Evolutionary conservation across 2,329 filamentous ascomycete species (phyloP), one percentile per base, ranked within the genome.

Genomic region (Diplodia intermedia): DNA sequence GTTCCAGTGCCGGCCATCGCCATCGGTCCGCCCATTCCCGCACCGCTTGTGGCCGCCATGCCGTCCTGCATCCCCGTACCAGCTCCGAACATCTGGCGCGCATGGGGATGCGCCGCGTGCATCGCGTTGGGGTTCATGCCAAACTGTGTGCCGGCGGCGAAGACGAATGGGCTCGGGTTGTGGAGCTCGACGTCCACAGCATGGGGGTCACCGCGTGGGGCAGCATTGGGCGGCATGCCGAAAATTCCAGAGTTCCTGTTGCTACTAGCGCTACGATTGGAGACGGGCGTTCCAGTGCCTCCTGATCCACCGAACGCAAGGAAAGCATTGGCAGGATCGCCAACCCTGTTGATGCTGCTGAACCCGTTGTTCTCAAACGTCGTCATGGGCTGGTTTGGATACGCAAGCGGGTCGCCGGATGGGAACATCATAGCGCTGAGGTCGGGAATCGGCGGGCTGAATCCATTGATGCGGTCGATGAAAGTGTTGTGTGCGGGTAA

Each of bases 401-500:
- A 95, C 0, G 89, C 90, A 70, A 94, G 90, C 0, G 91, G 91
- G 73, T 94, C 91, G 40, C 87, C 86, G 0, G 90, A 90, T 1
- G 91, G 89, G 74, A 94, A 94, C 90, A 94, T 93, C 80, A 94
- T 88, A 3, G 89, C 88, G 69, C 90, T 90, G 7, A 94, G 84
- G 75, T 92, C 91, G 71, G 90, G 86, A 18, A 93, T 81, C 9
- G 79, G 80, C 3, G 82, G 79, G 68, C 81, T 82, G 20, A 78
- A 68, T 6, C 73, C 72, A 31, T 60, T 63, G 26, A 74, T 71
- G n/a, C 75, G 71, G 68, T 77, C 73, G 23, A 73, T 69, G 66
- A 76, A 74, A 43, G 77, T 75, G 57, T 74, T 73, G 20, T 69
- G 68, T n/a, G 78, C 55, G 0, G 74, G 75, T 26, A 76, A 74